phyloP scores from a whole-genome alignment of 495 filamentous ascomycete genomes.

The Zalerion maritima region DNA sequence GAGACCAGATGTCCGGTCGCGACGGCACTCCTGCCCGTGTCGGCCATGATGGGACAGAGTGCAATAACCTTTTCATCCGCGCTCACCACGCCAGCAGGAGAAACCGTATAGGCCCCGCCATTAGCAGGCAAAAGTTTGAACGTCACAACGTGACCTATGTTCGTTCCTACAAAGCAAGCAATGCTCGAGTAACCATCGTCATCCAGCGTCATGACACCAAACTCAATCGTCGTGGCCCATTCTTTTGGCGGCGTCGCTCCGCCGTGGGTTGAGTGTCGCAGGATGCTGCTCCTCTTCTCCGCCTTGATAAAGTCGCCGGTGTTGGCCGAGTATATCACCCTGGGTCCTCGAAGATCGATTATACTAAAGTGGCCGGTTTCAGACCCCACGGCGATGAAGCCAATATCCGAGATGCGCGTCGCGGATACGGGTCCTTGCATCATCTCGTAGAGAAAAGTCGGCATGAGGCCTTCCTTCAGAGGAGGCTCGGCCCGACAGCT shows the following conservation, averaged over 20 bases:
- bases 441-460: constrained; percentile 67
- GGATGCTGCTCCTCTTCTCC: constrained; percentile 57
- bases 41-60: constrained; percentile 62
- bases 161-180: constrained; percentile 81
- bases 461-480: constrained; percentile 68
- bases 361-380: constrained; percentile 65
- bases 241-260: constrained; percentile 36
- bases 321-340: constrained; percentile 62
- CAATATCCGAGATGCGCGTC: constrained; percentile 72
- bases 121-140: constrained; percentile 74
- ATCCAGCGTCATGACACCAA: constrained; percentile 85
- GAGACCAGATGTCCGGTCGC: constrained; percentile 62
- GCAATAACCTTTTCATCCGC: constrained; percentile 60
- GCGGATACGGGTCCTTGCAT: constrained; percentile 64
- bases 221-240: constrained; percentile 68
- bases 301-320: constrained; percentile 52
- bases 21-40: constrained; percentile 57
- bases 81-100: constrained; percentile 47
- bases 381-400: constrained; percentile 78
- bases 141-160: constrained; percentile 63
- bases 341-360: constrained; percentile 76
- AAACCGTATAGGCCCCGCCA: constrained; percentile 55
- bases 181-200: constrained; percentile 92
- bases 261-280: constrained; percentile 26
- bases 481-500: constrained; percentile 59